Conservation (phyloP, 768 basidiomycete genomes). For the Kwoniella botswanensis region DNA sequence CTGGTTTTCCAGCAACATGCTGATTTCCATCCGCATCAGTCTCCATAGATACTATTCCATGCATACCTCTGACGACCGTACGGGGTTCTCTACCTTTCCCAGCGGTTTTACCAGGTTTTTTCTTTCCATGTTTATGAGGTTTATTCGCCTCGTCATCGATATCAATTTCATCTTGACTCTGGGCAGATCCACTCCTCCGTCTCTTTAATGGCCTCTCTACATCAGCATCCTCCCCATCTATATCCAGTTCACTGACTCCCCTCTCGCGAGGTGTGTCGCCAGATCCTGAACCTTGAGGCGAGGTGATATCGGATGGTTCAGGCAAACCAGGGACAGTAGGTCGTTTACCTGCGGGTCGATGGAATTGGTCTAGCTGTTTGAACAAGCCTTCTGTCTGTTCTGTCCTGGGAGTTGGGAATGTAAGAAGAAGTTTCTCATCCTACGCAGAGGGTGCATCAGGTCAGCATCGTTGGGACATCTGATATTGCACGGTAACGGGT, state of each 20-base stretch:
- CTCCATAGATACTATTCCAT: conserved; percentile 49
- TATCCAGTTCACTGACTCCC: neutral
- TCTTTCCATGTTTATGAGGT: conserved; percentile 38
- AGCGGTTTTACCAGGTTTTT: conserved; percentile 35
- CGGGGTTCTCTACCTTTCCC: conserved; percentile 45
- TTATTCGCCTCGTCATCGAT: conserved; percentile 21
- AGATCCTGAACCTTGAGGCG: conserved; percentile 23
- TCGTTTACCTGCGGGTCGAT: conserved; percentile 44
- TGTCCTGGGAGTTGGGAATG: conserved; percentile 42
- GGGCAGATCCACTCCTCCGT: conserved; percentile 13
- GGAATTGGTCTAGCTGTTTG: conserved; percentile 41
- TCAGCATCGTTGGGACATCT: too few species aligned
- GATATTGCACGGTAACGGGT: too few species aligned
- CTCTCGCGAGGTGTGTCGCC: conserved; percentile 24
- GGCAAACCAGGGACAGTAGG: conserved; percentile 38
- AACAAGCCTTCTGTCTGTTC: conserved; percentile 31
- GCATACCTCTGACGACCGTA: conserved; percentile 41
- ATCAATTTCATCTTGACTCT: conserved; percentile 19
- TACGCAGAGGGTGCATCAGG: conserved; percentile 51
- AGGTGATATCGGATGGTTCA: conserved; percentile 31
- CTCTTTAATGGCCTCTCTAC: conserved; percentile 17
- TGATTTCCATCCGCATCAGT: conserved; percentile 67
- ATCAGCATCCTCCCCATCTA: conserved; percentile 11
- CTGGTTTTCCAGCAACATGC: conserved; percentile 66
- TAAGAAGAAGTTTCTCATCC: conserved; percentile 74